These are phyloP conservation scores for Calonectria leucothoes DNA, from an alignment of 2,329 filamentous ascomycete genomes.

Conservation along the genomic window DNA sequence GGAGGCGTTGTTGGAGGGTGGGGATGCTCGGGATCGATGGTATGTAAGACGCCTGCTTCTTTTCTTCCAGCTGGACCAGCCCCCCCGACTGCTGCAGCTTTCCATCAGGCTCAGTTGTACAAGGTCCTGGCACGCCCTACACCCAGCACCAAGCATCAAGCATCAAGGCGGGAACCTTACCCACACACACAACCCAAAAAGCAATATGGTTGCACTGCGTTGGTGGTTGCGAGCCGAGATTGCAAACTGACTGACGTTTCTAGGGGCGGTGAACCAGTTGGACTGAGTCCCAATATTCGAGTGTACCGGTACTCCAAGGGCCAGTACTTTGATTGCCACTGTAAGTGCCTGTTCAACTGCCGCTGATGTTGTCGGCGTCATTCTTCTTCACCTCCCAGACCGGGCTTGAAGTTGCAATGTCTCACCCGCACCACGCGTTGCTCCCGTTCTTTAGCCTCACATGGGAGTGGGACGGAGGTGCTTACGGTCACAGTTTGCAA, in stretches of 20 bases:
- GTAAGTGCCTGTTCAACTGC: conserved; percentile 60
- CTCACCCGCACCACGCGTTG: background rate
- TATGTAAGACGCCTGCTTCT: conserved; percentile 44
- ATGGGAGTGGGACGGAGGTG: background rate
- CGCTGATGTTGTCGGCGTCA: background rate
- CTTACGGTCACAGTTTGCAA: background rate
- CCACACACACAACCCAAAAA: conserved; percentile 15
- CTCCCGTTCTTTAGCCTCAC: background rate
- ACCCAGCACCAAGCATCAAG: background rate
- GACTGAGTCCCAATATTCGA: conserved; percentile 88
- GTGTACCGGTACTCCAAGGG: conserved; percentile 88
- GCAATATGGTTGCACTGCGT: conserved; percentile 20
- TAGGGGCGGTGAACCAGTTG: conserved; percentile 87
- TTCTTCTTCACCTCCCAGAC: background rate
- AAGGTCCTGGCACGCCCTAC: background rate
- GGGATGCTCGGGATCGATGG: conserved; percentile 56
- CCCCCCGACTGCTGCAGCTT: background rate
- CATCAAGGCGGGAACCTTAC: conserved; percentile 6
- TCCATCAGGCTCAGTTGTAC: background rate
- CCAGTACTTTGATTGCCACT: conserved; percentile 94
- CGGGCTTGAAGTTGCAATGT: background rate
- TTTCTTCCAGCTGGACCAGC: conserved; percentile 2
- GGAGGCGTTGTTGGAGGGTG: conserved; percentile 63
- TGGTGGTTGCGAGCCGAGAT: conserved; percentile 8
- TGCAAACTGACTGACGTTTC: conserved; percentile 37